These are phyloP conservation scores for Pluteus cervinus DNA, from an alignment of 768 basidiomycete genomes.

Conservation along the genomic window DNA sequence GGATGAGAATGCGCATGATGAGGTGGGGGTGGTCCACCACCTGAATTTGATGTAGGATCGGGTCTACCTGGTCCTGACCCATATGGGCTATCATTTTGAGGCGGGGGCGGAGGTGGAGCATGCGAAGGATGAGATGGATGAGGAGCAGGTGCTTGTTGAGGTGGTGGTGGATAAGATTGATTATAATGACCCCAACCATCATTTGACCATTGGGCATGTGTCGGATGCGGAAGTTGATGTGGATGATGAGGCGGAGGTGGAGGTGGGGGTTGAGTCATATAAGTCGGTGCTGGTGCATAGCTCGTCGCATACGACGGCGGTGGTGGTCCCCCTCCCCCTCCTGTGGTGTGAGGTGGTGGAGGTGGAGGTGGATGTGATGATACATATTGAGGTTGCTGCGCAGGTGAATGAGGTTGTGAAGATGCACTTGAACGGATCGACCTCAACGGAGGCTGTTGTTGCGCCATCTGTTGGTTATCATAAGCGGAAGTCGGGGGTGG, in stretches of 20 bases:
- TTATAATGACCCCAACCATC: conserved; percentile 7
- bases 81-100: conserved; percentile 10
- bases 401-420: conserved; percentile 26
- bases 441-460: too few species aligned
- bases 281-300: too few species aligned
- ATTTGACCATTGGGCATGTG: conserved; percentile 20
- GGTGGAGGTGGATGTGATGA: neutral
- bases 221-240: conserved; percentile 15
- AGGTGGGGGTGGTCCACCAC: too few species aligned
- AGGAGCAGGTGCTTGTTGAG: conserved; percentile 6
- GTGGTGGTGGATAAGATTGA: conserved; percentile 7
- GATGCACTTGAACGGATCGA: too few species aligned
- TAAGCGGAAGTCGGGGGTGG: too few species aligned
- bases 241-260: conserved; percentile 21
- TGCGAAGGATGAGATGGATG: conserved; percentile 12
- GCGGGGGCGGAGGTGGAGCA: conserved; percentile 26
- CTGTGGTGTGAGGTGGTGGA: conserved; percentile 6
- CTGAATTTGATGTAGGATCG: conserved; percentile 3
- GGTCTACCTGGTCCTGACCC: conserved; percentile 3
- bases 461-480: too few species aligned
- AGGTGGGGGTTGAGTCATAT: too few species aligned
- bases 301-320: too few species aligned
- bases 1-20: too few species aligned
- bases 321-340: too few species aligned
- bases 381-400: neutral